Evolutionary conservation across 2,329 filamentous ascomycete genomes (phyloP).

Genomic region (Xylariaceae sp.): DNA sequence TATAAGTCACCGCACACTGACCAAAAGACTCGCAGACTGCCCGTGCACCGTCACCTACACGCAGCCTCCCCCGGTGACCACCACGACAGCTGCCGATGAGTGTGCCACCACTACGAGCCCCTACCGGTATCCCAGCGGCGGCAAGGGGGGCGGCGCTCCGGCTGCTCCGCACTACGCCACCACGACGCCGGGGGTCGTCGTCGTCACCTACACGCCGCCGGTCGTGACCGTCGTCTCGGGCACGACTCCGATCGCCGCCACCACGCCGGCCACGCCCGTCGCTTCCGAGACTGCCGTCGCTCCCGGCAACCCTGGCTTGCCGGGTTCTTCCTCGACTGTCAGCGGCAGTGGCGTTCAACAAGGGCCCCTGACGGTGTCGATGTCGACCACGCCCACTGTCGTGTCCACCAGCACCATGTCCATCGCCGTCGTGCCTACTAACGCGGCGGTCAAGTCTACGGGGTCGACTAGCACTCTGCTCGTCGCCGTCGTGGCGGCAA

Average conservation of each 20-base stretch:
- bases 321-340: slow-evolving; percentile 1
- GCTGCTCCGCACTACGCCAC: background rate
- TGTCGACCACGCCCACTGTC: slow-evolving; percentile 21
- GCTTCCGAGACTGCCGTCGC: background rate
- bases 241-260: background rate
- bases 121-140: background rate
- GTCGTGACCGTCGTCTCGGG: slow-evolving; percentile 16
- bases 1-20: slow-evolving; percentile 16
- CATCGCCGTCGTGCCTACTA: slow-evolving; percentile 25
- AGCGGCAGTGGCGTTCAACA: too few species aligned
- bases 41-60: slow-evolving; percentile 35
- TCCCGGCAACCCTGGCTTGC: slow-evolving; percentile 1
- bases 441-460: slow-evolving; percentile 29
- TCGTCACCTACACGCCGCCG: slow-evolving; percentile 17
- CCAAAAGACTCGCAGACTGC: slow-evolving; percentile 29
- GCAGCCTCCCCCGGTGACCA: slow-evolving; percentile 23
- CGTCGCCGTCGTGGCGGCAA: slow-evolving; percentile 30
- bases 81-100: slow-evolving; percentile 12
- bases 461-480: slow-evolving; percentile 29
- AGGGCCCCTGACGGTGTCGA: background rate
- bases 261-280: background rate
- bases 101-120: slow-evolving; percentile 1
- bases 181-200: background rate
- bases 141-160: background rate
- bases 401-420: slow-evolving; percentile 18